Evolutionary conservation across 2,329 filamentous ascomycete genomes (phyloP).

Genomic region (Pestalotiopsis sp.): DNA sequence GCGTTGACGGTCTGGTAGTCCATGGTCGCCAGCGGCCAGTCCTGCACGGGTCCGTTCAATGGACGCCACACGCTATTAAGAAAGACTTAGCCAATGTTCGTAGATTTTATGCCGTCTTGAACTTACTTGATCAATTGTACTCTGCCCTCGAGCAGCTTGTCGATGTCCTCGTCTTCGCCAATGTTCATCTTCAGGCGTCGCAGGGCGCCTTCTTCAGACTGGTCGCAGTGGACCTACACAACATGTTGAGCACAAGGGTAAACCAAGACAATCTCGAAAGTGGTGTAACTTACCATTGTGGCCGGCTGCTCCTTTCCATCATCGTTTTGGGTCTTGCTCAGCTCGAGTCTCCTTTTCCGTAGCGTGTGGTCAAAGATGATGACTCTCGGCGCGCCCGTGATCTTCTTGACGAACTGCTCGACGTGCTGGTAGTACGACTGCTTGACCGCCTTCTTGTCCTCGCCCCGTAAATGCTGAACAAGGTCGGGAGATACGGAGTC

Average conservation of each 20-base stretch:
- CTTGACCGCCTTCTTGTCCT: background rate
- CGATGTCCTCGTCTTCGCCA: background rate
- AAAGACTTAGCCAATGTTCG: background rate
- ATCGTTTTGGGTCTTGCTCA: conserved; percentile 4
- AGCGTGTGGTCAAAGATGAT: conserved; percentile 20
- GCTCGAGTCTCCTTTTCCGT: conserved; percentile 10
- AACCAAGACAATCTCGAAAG: background rate
- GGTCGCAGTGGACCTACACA: background rate
- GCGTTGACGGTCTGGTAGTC: conserved; percentile 14
- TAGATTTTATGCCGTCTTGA: background rate
- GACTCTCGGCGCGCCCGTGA: conserved; percentile 14
- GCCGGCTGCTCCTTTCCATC: conserved; percentile 18
- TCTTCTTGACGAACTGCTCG: conserved; percentile 15
- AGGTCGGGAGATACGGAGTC: background rate
- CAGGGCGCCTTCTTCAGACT: background rate
- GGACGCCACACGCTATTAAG: conserved; percentile 18
- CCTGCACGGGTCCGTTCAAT: conserved; percentile 13
- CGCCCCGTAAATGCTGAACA: background rate
- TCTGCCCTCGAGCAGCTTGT: background rate
- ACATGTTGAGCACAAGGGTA: background rate
- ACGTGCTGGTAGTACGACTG: conserved; percentile 14
- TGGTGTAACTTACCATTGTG: conserved; percentile 14
- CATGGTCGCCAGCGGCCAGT: conserved; percentile 18
- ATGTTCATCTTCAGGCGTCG: background rate
- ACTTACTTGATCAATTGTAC: conserved; percentile 8